Percentiles rank a stretch among this genome's conserved stretches.
phyloP scores from a whole-genome alignment of 2,329 filamentous ascomycete genomes.

The Conoideocrella luteorostrata region DNA sequence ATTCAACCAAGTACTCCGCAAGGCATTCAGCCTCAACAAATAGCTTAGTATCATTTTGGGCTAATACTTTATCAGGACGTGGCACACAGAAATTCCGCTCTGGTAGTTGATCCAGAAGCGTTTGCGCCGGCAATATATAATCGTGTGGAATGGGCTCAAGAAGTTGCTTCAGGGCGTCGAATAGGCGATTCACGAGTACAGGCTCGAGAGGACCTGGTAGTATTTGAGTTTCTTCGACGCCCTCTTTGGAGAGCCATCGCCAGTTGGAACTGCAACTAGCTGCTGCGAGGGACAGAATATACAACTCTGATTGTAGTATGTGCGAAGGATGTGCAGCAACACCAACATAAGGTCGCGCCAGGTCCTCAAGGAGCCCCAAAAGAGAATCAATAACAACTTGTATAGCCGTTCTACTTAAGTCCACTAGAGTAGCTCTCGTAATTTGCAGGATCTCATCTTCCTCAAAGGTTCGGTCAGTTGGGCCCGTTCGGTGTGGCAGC shows the following conservation, averaged over 20 bases:
- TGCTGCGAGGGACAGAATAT: slow-evolving; percentile 55
- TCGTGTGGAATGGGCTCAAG: slow-evolving; percentile 52
- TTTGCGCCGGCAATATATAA: slow-evolving; percentile 48
- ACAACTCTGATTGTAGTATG: slow-evolving; percentile 58
- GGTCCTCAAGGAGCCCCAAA: slow-evolving; percentile 51
- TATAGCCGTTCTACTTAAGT: slow-evolving; percentile 50
- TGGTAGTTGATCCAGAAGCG: slow-evolving; percentile 48
- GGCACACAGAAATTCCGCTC: slow-evolving; percentile 31
- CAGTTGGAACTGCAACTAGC: slow-evolving; percentile 60
- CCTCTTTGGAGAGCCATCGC: slow-evolving; percentile 24
- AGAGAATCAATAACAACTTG: slow-evolving; percentile 50
- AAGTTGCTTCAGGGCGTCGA: slow-evolving; percentile 51
- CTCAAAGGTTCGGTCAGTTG: slow-evolving; percentile 13
- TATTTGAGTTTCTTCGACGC: slow-evolving; percentile 12
- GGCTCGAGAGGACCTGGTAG: slow-evolving; percentile 40
- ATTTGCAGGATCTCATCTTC: slow-evolving; percentile 56
- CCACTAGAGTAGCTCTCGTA: slow-evolving; percentile 55
- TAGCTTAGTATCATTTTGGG: slow-evolving; percentile 14
- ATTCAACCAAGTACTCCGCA: slow-evolving; percentile 33
- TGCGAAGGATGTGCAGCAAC: slow-evolving; percentile 50
- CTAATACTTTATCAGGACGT: slow-evolving; percentile 14
- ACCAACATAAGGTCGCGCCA: slow-evolving; percentile 46
- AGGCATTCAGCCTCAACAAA: slow-evolving; percentile 17
- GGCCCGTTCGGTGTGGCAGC: slow-evolving; percentile 12
- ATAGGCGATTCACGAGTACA: slow-evolving; percentile 45